Evolutionary conservation across 192 early-diverging fungal genomes (phyloP), one percentile per base, ranked within the genome.

Genomic region (Podila epigama): DNA sequence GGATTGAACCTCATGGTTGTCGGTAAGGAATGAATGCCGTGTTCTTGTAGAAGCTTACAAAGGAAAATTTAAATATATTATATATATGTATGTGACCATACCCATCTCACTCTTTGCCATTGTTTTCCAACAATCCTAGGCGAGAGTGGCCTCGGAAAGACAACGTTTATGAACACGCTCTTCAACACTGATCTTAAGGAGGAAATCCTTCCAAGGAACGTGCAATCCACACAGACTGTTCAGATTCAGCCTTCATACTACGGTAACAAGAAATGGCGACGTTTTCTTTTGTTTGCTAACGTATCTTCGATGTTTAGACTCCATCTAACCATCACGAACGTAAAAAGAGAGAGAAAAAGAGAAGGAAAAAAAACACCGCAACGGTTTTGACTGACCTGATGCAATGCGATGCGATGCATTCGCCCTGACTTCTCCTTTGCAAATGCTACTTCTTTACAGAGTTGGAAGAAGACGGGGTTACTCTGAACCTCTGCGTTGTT

Each of bases 101-200:
- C 58, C 58, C 31, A 15, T 5, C 56, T 28, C 32, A 58, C 3
- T 9, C 39, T 37, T 66, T 52, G 25, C 22, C 51, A 52, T 60
- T 63, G 20, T 53, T 51, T 27, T 42, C 27, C 44, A 28, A 48
- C 51, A 18, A 60, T 42, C n/a, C 40, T 75, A 96, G 93, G 97
- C 66, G 96, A 97, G 79, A 97, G 94, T 61, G 97, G 97, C 59
- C 86, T 95, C n/a, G 97, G 97, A 64, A 99, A 99, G 86, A 95
- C 97, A 27, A 99, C 97, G 16, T 99, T 96, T 75, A 92, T 99
- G 89, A 98, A 99, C 87, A 99, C 97, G 9, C 87, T 99, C 54
- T 96, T 99, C 84, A 92, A 96, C 58, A 93, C 96, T 22, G 92
- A 97, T 63, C 84, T 98, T 53, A 86, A 92, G 54, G 95, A 97